A percentile compares a stretch with the other conserved stretches of the same genome.
phyloP scores from a whole-genome alignment of 192 early-diverging fungal species.

The Piromyces sp. region DNA sequence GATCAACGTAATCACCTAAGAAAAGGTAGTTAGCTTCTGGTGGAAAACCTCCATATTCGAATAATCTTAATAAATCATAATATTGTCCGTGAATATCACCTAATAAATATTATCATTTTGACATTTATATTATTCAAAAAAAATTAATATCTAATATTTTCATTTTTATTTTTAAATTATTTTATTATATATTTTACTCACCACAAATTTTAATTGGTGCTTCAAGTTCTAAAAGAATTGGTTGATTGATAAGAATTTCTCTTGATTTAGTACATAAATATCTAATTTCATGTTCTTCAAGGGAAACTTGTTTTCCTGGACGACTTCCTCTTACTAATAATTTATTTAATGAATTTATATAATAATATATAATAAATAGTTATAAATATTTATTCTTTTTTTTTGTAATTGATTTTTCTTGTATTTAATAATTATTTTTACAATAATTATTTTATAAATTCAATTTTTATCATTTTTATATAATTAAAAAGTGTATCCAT shows the following conservation, averaged over 20 bases:
- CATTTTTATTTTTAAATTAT: no score
- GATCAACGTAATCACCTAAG: conserved; percentile 93
- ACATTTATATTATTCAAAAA: no score
- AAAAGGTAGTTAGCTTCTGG: conserved; percentile 93
- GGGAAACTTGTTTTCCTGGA: conserved; percentile 91
- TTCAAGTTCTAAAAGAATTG: conserved; percentile 79
- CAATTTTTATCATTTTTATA: no score
- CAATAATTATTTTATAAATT: no score
- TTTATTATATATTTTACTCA: conserved; percentile 10
- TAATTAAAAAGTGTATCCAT: no score
- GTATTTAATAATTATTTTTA: no score
- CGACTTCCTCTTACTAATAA: conserved; percentile 72
- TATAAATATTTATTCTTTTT: no score
- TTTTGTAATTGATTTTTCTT: no score
- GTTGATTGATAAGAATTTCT: conserved; percentile 87
- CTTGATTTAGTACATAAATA: conserved; percentile 83
- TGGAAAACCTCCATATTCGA: conserved; percentile 91
- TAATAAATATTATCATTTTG: no score
- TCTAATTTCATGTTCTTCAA: conserved; percentile 85
- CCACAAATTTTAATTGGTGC: conserved; percentile 94
- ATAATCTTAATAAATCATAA: conserved; percentile 85
- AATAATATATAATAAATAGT: no score
- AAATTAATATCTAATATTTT: no score
- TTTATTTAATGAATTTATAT: no score
- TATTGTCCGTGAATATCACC: conserved; percentile 90